Evolutionary conservation across 2,329 filamentous ascomycete species (phyloP), one percentile per base, ranked within the genome.

Genomic region (Rhinocladiella similis): DNA sequence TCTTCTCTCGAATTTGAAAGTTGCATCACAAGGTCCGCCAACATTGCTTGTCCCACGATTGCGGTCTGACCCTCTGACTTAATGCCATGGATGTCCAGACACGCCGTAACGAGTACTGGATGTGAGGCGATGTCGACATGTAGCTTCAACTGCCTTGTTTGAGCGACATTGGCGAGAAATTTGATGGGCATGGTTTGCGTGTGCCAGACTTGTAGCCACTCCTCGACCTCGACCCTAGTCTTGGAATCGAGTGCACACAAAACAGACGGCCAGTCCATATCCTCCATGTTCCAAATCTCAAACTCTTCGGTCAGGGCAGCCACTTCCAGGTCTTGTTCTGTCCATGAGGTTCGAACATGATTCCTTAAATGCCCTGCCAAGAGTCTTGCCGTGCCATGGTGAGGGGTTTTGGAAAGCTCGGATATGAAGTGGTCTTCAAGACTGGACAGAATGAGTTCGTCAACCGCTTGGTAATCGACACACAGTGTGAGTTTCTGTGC

Each of bases 91-190:
- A 61, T 58, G 55, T 50, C 65, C 56, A 93, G 80, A 50, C 88
- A 84, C 2, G 88, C 87, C 0, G 89, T 95, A 71, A 96, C 89
- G 0, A 97, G 83, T 18, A 96, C 83, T 47, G 90, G 84, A 1
- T 96, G 80, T 1, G 88, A 86, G 0, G 93, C 93, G 1, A 99
- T 85, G 56, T 96, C 91, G 13, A 99, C 92, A 0, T 92, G 90
- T 51, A 99, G 95, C 27, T 88, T 78, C 64, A 99, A 92, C 12
- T 85, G 86, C 18, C 81, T 81, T 59, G 38, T 49, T 18, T 41
- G 43, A 7, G 56, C 53, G 29, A 53, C 29, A 1, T 46, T 49
- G 7, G 36, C 22, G 20, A 49, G 43, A 16, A 65, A 45, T 29
- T 47, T 43, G 27, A 66, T 54, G 5, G 51, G n/a, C 18, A 50